Percentiles rank a stretch among this genome's conserved stretches.
Evolutionary conservation across 2,329 filamentous ascomycete genomes (phyloP).

Genomic region (Trichoderma hamatum): DNA sequence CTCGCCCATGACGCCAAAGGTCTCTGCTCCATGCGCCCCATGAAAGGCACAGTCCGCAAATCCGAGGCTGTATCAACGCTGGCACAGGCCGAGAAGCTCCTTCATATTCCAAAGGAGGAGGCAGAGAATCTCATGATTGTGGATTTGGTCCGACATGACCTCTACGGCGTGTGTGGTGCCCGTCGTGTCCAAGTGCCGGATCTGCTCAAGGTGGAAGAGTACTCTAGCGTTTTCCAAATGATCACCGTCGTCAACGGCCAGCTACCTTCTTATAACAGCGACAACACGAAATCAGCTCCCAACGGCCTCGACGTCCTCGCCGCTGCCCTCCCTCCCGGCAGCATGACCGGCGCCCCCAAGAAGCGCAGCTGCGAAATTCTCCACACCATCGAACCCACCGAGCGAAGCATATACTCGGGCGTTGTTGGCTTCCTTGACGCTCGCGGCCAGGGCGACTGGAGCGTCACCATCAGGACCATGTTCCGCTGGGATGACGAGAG

Average conservation of each 20-base stretch:
- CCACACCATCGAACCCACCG: constrained; percentile 63
- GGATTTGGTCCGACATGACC: constrained; percentile 90
- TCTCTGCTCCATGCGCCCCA: constrained; percentile 79
- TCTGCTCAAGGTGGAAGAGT: constrained; percentile 86
- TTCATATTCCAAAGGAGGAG: constrained; percentile 83
- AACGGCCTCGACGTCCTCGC: constrained; percentile 77
- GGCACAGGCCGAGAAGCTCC: constrained; percentile 70
- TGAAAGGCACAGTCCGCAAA: constrained; percentile 96
- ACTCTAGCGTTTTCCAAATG: constrained; percentile 89
- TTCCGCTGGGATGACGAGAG: constrained; percentile 70
- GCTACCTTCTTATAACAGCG: constrained; percentile 43
- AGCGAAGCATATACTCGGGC: constrained; percentile 81
- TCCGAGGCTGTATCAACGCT: constrained; percentile 65
- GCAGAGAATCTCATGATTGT: constrained; percentile 99
- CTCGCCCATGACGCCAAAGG: constrained; percentile 61
- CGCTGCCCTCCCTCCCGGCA: constrained; percentile 80
- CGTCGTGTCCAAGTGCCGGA: constrained; percentile 74
- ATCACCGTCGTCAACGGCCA: constrained; percentile 81
- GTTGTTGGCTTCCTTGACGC: constrained; percentile 90
- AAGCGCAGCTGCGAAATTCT: constrained; percentile 88
- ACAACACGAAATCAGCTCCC: constrained; percentile 36
- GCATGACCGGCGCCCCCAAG: constrained; percentile 97
- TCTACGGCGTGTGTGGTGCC: constrained; percentile 80
- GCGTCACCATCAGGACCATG: constrained; percentile 83
- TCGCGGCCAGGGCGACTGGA: constrained; percentile 84